A percentile compares a stretch with the other conserved stretches of the same genome.
These are phyloP conservation scores for Cyanidiococcus yangmingshanensis DNA, from an alignment of 23 red algal species.

Conservation along the genomic window DNA sequence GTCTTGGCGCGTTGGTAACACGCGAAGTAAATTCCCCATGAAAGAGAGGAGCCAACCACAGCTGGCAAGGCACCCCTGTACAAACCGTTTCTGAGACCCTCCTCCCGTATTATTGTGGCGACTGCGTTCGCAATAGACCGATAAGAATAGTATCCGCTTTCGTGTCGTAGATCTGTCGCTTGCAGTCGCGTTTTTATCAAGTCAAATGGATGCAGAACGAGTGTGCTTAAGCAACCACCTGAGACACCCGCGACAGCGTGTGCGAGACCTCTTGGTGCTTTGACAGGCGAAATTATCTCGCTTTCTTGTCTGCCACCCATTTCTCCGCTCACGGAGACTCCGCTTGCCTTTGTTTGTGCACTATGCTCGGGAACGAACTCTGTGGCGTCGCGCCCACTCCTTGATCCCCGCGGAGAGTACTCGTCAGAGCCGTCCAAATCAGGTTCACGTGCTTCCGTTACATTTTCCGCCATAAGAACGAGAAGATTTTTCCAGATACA, in stretches of 20 bases:
- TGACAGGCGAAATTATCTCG: background rate
- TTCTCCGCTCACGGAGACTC: background rate
- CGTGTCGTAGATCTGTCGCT: background rate
- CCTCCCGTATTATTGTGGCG: constrained; percentile 32
- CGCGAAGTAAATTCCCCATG: constrained; percentile 85
- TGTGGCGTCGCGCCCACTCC: no score
- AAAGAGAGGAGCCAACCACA: constrained; percentile 48
- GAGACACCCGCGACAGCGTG: constrained; percentile 52
- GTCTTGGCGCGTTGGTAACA: constrained; percentile 50
- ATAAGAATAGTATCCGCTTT: background rate
- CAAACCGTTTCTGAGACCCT: constrained; percentile 34
- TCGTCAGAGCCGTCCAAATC: no score
- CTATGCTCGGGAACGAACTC: background rate
- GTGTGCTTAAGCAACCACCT: constrained; percentile 41
- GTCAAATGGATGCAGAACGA: constrained; percentile 81
- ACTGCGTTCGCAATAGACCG: constrained; percentile 25
- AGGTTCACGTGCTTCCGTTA: no score
- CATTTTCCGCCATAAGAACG: no score
- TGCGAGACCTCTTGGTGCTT: background rate
- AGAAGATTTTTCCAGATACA: no score
- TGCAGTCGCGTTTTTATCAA: constrained; percentile 72
- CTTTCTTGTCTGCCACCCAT: background rate
- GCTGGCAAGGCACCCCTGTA: constrained; percentile 76
- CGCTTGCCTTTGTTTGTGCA: background rate
- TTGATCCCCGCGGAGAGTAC: no score